These are phyloP conservation scores for Knoxia roxburghii DNA, from an alignment of 257 asterid species.

Conservation along the genomic window DNA sequence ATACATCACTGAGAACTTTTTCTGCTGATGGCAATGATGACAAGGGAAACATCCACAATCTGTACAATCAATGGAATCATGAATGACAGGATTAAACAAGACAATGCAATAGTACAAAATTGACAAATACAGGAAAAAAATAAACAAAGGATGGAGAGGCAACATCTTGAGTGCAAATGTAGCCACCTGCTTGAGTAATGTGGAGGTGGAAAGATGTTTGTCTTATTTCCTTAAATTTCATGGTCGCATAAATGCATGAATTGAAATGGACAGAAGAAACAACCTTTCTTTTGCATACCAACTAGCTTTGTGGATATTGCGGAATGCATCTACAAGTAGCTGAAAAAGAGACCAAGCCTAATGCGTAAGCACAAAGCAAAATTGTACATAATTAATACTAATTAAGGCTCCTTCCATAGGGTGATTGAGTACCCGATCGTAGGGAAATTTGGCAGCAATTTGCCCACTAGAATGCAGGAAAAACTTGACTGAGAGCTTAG, in stretches of 20 bases:
- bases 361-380: constrained; percentile 16
- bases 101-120: background rate
- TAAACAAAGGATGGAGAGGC: too few relatives aligned
- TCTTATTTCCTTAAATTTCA: background rate
- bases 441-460: constrained; percentile 73
- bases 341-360: constrained; percentile 29
- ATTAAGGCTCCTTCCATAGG: constrained; percentile 9
- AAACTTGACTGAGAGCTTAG: constrained; percentile 46
- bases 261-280: constrained; percentile 12
- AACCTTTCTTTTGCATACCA: constrained; percentile 93
- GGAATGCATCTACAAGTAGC: constrained; percentile 66
- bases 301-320: constrained; percentile 57
- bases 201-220: background rate
- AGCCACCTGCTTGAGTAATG: background rate
- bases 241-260: too few relatives aligned
- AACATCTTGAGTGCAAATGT: background rate
- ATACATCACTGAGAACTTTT: constrained; percentile 47
- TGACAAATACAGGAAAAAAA: background rate
- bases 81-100: background rate
- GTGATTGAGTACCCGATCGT: constrained; percentile 45
- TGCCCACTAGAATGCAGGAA: constrained; percentile 73
- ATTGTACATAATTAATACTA: constrained; percentile 3
- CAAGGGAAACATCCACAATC: constrained; percentile 90
- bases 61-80: constrained; percentile 27
- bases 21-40: constrained; percentile 65